A percentile compares a stretch with the other conserved stretches of the same genome.
Conservation (phyloP, 106 monocot genomes). For the Narthecium ossifragum region DNA sequence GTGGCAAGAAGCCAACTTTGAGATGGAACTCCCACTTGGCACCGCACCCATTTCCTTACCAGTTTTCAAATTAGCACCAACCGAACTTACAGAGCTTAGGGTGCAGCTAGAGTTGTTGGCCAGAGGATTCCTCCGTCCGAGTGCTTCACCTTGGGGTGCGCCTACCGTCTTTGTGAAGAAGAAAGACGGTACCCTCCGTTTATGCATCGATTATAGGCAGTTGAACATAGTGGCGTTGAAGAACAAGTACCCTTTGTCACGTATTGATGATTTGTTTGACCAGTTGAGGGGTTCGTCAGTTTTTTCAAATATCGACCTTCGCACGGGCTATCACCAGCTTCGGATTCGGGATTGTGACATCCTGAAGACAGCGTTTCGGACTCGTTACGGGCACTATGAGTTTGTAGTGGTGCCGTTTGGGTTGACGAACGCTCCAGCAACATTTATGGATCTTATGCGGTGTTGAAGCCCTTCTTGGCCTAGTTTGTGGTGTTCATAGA, state of each 20-base stretch:
- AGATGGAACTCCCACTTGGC: neutral
- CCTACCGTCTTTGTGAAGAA: neutral
- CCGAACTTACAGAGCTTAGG: neutral
- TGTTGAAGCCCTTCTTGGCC: neutral
- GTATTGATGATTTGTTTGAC: slow-evolving; percentile 8
- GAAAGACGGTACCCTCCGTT: neutral
- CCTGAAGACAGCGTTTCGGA: neutral
- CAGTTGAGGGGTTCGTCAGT: neutral
- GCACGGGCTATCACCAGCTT: neutral
- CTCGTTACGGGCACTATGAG: neutral
- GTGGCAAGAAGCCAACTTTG: neutral
- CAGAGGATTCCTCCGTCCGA: neutral
- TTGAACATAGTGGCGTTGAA: slow-evolving; percentile 2
- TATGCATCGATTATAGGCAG: neutral
- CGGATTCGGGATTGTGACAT: neutral
- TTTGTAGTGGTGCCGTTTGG: neutral
- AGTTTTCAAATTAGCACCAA: neutral
- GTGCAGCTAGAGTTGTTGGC: neutral
- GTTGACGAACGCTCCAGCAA: neutral
- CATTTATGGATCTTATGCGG: neutral
- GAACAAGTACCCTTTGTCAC: neutral
- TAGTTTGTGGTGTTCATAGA: neutral
- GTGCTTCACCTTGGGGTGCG: slow-evolving; percentile 1
- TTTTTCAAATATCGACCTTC: slow-evolving; percentile 3
- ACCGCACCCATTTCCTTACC: neutral